A percentile compares a stretch with the other conserved stretches of the same genome.
Evolutionary conservation across 2,329 filamentous ascomycete species (phyloP).

Genomic region (Furcasterigmium sp.): DNA sequence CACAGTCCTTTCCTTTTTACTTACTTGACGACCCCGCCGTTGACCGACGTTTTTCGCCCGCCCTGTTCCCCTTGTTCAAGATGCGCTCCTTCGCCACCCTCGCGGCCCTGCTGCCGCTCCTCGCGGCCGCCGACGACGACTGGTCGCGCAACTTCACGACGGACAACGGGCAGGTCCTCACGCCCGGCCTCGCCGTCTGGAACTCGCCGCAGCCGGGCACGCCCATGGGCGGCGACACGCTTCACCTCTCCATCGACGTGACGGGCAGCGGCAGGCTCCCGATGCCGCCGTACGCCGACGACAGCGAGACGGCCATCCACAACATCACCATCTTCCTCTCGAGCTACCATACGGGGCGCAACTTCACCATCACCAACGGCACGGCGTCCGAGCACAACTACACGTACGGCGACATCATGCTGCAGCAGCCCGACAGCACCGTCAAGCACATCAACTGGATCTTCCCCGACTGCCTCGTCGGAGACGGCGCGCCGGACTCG

Average conservation of each 20-base stretch:
- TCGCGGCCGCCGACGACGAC: constrained; percentile 16
- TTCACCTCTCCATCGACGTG: constrained; percentile 64
- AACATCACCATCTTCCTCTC: constrained; percentile 65
- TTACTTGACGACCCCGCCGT: constrained; percentile 5
- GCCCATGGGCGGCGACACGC: constrained; percentile 53
- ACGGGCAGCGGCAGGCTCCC: constrained; percentile 59
- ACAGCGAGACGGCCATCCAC: constrained; percentile 51
- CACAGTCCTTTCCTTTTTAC: background rate
- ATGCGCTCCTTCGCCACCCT: constrained; percentile 7
- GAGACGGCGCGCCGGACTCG: constrained; percentile 44
- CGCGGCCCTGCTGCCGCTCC: constrained; percentile 18
- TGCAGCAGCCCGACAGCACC: constrained; percentile 59
- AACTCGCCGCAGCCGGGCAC: constrained; percentile 62
- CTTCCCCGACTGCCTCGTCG: constrained; percentile 65
- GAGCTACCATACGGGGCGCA: constrained; percentile 56
- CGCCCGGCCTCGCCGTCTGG: constrained; percentile 62
- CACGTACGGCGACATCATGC: constrained; percentile 57
- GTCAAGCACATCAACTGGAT: constrained; percentile 71
- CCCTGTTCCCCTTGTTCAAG: constrained; percentile 2
- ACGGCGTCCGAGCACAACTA: constrained; percentile 46
- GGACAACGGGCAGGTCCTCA: constrained; percentile 62
- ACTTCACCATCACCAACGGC: constrained; percentile 64
- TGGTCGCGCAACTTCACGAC: constrained; percentile 46
- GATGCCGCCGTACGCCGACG: constrained; percentile 49
- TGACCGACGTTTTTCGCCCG: background rate